phyloP scores from a whole-genome alignment of 2,329 filamentous ascomycete species.

The Xylariaceae sp. region DNA sequence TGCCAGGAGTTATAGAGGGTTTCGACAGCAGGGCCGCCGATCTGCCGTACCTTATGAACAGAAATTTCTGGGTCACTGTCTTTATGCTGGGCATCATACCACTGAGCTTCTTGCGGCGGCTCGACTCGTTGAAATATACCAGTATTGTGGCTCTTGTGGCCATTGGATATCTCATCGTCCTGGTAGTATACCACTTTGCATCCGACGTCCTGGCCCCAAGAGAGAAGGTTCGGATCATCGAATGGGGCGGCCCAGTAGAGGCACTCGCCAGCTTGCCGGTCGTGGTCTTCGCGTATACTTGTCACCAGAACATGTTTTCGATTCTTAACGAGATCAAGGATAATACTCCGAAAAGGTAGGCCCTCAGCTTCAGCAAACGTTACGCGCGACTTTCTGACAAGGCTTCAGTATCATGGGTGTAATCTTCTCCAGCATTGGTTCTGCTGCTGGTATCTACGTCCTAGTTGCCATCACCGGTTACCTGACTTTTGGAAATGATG shows the following conservation, averaged over 20 bases:
- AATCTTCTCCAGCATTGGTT: conserved; percentile 78
- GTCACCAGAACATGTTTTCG: conserved; percentile 99
- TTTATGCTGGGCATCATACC: conserved; percentile 98
- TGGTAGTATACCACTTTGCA: conserved; percentile 90
- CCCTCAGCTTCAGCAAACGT: background rate
- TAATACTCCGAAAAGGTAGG: conserved; percentile 60
- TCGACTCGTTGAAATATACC: conserved; percentile 97
- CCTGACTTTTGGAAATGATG: conserved; percentile 85
- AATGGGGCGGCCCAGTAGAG: conserved; percentile 74
- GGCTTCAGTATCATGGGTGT: conserved; percentile 69
- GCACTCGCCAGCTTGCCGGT: conserved; percentile 86
- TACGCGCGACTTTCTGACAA: conserved; percentile 4
- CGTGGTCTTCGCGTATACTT: conserved; percentile 98
- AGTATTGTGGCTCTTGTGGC: conserved; percentile 86
- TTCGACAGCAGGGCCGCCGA: conserved; percentile 63
- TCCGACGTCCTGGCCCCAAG: conserved; percentile 72
- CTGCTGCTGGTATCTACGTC: conserved; percentile 81
- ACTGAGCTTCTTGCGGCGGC: conserved; percentile 80
- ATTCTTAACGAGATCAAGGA: conserved; percentile 93
- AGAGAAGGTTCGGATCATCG: conserved; percentile 69
- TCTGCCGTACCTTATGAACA: conserved; percentile 74
- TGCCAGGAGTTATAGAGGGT: conserved; percentile 88
- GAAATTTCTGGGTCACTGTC: conserved; percentile 95
- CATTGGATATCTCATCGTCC: conserved; percentile 87
- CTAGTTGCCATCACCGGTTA: conserved; percentile 94